phyloP scores from a whole-genome alignment of 2,329 filamentous ascomycete genomes.

The Penicillium sp. region DNA sequence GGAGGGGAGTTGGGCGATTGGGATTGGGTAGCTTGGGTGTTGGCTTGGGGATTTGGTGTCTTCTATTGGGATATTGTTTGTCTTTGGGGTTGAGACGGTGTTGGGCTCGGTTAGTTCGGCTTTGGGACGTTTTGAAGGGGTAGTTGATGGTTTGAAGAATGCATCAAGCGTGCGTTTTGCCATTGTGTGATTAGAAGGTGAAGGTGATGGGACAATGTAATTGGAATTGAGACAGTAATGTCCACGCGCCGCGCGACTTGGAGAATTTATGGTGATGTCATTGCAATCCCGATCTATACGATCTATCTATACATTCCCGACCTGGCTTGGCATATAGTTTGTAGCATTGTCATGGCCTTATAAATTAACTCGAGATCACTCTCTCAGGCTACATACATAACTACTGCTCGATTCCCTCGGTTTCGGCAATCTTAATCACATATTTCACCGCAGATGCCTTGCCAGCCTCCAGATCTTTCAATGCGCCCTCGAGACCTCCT shows the following conservation, averaged over 20 bases:
- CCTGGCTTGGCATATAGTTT: not conserved
- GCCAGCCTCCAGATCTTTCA: constrained; percentile 58
- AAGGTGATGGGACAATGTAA: no score
- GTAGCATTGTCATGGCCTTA: not conserved
- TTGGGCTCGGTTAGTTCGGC: constrained; percentile 14
- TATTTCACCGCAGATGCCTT: constrained; percentile 65
- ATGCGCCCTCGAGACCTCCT: constrained; percentile 51
- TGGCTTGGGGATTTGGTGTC: constrained; percentile 27
- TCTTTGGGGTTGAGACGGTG: not conserved
- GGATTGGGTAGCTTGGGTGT: constrained; percentile 54
- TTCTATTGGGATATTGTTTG: not conserved
- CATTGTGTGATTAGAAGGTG: constrained; percentile 20
- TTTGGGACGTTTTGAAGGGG: constrained; percentile 42
- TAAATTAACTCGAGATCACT: not conserved
- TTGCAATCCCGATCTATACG: constrained; percentile 8
- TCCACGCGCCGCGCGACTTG: not conserved
- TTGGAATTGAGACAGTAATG: not conserved
- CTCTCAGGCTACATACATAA: not conserved
- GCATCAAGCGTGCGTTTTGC: constrained; percentile 64
- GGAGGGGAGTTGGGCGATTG: constrained; percentile 50
- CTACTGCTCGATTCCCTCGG: constrained; percentile 26
- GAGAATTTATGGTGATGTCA: constrained; percentile 16
- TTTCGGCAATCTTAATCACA: constrained; percentile 57
- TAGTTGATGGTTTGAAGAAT: constrained; percentile 60
- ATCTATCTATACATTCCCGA: constrained; percentile 14